Conservation (phyloP, 1,284 basidiomycete species). For the Cutaneotrichosporon sp. region DNA sequence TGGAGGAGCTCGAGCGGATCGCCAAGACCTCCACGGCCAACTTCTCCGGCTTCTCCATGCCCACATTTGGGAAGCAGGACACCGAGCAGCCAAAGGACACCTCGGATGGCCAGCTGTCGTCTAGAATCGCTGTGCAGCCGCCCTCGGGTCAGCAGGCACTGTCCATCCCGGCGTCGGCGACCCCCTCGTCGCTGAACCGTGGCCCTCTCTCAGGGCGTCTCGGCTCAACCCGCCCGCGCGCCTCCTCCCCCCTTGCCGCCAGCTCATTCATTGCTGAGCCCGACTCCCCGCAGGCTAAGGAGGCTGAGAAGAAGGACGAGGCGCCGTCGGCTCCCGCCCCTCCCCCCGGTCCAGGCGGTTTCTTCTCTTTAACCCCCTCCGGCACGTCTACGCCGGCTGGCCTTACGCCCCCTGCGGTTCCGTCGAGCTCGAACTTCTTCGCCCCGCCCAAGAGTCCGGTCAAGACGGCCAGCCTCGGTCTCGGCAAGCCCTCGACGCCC, state of each 20-base stretch:
- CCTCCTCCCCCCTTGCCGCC: slow-evolving; percentile 41
- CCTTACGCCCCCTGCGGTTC: slow-evolving; percentile 25
- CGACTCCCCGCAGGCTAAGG: slow-evolving; percentile 33
- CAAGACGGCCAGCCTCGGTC: slow-evolving; percentile 17
- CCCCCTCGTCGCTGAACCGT: slow-evolving; percentile 14
- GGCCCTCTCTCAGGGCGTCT: slow-evolving; percentile 18
- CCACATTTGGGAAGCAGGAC: slow-evolving; percentile 14
- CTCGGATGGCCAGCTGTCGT: slow-evolving; percentile 7
- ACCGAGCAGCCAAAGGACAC: neutral
- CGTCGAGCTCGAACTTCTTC: slow-evolving; percentile 25
- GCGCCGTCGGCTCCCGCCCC: slow-evolving; percentile 7
- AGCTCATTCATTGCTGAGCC: slow-evolving; percentile 36
- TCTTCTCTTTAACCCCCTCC: slow-evolving; percentile 19
- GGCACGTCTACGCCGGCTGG: slow-evolving; percentile 4
- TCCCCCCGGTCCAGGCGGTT: slow-evolving; percentile 15
- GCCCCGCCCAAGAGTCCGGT: slow-evolving; percentile 11
- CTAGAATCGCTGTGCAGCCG: slow-evolving; percentile 12
- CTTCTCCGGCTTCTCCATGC: slow-evolving; percentile 39
- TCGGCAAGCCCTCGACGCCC: slow-evolving; percentile 29
- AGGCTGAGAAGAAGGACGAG: neutral
- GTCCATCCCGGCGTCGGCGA: slow-evolving; percentile 11
- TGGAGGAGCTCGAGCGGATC: slow-evolving; percentile 40
- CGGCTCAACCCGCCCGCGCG: slow-evolving; percentile 31
- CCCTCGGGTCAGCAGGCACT: slow-evolving; percentile 8
- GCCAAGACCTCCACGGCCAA: slow-evolving; percentile 37